Evolutionary conservation across 202 grass and related monocot species (phyloP), one percentile per base, ranked within the genome.

Genomic region (Zizania palustris): DNA sequence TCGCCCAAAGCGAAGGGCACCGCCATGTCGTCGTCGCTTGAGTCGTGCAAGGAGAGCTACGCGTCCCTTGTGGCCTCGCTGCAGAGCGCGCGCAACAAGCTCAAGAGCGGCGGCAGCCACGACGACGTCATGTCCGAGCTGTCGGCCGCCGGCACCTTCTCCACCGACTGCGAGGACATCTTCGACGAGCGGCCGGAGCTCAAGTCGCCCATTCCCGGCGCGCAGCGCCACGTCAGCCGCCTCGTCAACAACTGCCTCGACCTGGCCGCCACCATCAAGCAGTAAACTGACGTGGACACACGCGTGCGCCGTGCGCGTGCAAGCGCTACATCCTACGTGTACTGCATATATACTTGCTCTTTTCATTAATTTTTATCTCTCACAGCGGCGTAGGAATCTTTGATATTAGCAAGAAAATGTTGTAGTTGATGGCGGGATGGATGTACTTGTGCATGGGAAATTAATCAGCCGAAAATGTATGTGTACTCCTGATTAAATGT

Each of bases 201-300:
- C 35, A 18, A 51, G 36, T 77, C 75, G 14, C 83, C 90, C 9
- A 82, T 86, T 36, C 62, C 63, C 4, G 74, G 74, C 46, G 33
- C 63, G 8, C 79, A 84, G 80, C 75, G 61, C 28, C 90, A 86
- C 60, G 6, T 92, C 65, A 53, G 16, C 40, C 86, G 81, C 56
- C 86, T 92, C 48, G 80, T 92, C 72, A 81, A 42, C 80, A 89
- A 92, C 83, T 89, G 85, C 67, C 76, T 92, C 20, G 90, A 89
- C 62, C 75, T 92, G 54, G 86, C 83, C n/a, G 40, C 90, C 42
- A 86, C 69, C 50, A 83, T 92, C 45, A 83, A 73, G 79, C 36
- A 74, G 28, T 54, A 69, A 45, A 67, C 73, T 18, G 54, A 60
- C n/a, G 44, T 67, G 79, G 81, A 71, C 16, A 13, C 9, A 6